A percentile compares a stretch with the other conserved stretches of the same genome.
Conservation (phyloP, 2,329 filamentous ascomycete species). For the Pseudomassariella vexata region DNA sequence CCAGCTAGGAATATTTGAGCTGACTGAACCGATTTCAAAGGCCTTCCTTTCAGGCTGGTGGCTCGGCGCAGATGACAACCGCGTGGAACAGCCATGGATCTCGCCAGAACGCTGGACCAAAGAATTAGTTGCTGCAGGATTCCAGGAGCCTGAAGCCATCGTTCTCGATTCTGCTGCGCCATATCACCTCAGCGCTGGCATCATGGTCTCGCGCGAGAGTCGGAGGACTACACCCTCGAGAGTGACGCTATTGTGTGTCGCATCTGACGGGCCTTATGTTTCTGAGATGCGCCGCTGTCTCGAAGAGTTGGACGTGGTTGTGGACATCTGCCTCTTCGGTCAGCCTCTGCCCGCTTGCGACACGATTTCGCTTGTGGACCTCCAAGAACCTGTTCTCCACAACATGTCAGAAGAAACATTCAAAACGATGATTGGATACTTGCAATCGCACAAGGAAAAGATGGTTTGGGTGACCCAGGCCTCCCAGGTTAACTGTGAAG, state of each 20-base stretch:
- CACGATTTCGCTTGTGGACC: background rate
- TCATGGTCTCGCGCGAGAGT: background rate
- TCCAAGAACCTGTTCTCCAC: too few species aligned
- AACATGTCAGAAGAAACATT: too few species aligned
- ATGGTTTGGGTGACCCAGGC: slow-evolving; percentile 1
- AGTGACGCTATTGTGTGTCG: background rate
- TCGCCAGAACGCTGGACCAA: slow-evolving; percentile 2
- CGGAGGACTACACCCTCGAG: background rate
- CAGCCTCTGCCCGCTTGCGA: background rate
- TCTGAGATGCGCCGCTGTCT: too few species aligned
- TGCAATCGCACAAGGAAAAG: background rate
- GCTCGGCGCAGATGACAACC: background rate
- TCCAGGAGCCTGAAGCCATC: slow-evolving; percentile 1
- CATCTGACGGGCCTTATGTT: background rate
- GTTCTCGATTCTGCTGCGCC: background rate
- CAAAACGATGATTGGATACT: background rate
- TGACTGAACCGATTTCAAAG: too few species aligned
- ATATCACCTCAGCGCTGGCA: slow-evolving; percentile 1
- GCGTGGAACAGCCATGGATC: slow-evolving; percentile 1
- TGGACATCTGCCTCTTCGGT: too few species aligned
- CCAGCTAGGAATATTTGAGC: too few species aligned
- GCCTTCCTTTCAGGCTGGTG: too few species aligned
- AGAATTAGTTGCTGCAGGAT: slow-evolving; percentile 2
- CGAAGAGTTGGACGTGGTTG: too few species aligned
- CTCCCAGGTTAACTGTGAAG: background rate